phyloP scores from a whole-genome alignment of 345 rosid species.

The Brassica cretica region DNA sequence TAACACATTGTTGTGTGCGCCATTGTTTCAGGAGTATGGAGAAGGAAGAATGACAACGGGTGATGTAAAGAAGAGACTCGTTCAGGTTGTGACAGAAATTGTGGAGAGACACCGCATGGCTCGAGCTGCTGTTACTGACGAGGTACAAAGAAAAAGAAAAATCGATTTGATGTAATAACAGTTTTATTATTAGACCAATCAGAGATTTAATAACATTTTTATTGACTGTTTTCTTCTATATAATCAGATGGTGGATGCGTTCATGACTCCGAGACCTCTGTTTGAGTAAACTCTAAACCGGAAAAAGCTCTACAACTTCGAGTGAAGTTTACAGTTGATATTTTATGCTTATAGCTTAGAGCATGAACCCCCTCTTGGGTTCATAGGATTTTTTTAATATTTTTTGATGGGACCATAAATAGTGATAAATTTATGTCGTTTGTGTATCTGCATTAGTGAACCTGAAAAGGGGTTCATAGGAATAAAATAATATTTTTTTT shows the following conservation, averaged over 20 bases:
- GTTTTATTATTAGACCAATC: not conserved
- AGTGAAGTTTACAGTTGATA: not conserved
- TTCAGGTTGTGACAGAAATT: constrained; percentile 62
- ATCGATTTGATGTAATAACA: not conserved
- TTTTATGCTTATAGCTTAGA: not conserved
- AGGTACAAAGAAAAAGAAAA: constrained; percentile 49
- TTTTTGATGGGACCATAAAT: too few species aligned
- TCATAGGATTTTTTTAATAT: too few species aligned
- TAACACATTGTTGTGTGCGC: not conserved
- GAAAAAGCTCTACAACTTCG: not conserved
- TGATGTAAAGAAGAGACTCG: constrained; percentile 74
- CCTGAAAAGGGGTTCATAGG: too few species aligned
- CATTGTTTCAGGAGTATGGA: constrained; percentile 65
- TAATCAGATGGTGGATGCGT: constrained; percentile 87
- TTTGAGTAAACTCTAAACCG: constrained; percentile 43
- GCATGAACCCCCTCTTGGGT: too few species aligned
- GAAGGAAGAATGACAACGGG: constrained; percentile 82
- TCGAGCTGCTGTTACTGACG: constrained; percentile 80
- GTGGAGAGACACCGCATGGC: constrained; percentile 83
- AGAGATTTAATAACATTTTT: not conserved
- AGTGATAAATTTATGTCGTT: too few species aligned
- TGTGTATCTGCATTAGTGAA: too few species aligned
- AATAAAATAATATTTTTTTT: too few species aligned
- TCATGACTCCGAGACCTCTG: constrained; percentile 92
- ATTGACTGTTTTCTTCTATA: not conserved